These are phyloP conservation scores for Paraphoma chrysanthemicola DNA, from an alignment of 2,329 filamentous ascomycete species.

Conservation along the genomic window DNA sequence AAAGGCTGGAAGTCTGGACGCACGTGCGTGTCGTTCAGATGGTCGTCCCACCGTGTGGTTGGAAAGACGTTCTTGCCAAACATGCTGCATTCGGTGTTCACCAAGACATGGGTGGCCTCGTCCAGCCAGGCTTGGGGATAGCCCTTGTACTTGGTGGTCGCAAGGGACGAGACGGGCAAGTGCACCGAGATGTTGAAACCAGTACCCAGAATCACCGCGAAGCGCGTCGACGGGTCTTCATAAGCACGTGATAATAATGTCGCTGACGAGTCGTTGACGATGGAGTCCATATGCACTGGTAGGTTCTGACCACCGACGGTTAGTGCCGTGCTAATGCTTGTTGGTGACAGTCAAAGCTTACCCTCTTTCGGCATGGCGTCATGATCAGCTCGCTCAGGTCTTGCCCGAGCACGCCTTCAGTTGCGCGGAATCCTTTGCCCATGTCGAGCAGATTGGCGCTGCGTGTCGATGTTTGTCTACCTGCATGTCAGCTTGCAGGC, in stretches of 20 bases:
- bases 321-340: slow-evolving; percentile 15
- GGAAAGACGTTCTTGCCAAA: slow-evolving; percentile 66
- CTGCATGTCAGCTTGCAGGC: slow-evolving; percentile 17
- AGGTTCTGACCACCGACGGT: slow-evolving; percentile 48
- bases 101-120: slow-evolving; percentile 65
- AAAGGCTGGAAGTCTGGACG: slow-evolving; percentile 70
- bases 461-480: slow-evolving; percentile 64
- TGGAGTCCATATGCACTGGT: slow-evolving; percentile 66
- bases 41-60: slow-evolving; percentile 67
- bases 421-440: slow-evolving; percentile 71
- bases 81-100: slow-evolving; percentile 73
- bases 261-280: slow-evolving; percentile 70
- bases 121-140: slow-evolving; percentile 63
- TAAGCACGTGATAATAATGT: slow-evolving; percentile 69
- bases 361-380: slow-evolving; percentile 61
- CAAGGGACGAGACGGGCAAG: slow-evolving; percentile 63
- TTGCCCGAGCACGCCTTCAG: slow-evolving; percentile 64
- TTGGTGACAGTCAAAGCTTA: slow-evolving; percentile 27
- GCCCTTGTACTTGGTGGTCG: slow-evolving; percentile 62
- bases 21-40: slow-evolving; percentile 63
- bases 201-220: slow-evolving; percentile 70
- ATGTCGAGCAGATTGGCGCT: slow-evolving; percentile 66
- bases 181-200: slow-evolving; percentile 71
- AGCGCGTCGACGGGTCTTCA: slow-evolving; percentile 64
- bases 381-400: slow-evolving; percentile 67